Evolutionary conservation across 148 eudicot genomes (phyloP).

Genomic region (Arctostaphylos glauca): DNA sequence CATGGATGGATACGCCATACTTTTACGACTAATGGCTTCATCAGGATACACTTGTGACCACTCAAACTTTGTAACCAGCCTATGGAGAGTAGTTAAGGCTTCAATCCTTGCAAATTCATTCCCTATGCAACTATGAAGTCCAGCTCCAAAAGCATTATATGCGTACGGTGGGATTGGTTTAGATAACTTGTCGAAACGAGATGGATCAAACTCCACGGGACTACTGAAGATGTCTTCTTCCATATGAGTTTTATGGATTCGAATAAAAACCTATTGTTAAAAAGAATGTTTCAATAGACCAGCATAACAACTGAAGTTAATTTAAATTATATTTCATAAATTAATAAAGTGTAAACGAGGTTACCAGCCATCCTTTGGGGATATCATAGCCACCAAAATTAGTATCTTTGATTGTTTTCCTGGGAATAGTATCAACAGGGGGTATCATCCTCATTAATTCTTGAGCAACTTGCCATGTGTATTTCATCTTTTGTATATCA

Average conservation of each 20-base stretch:
- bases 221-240: conserved; percentile 6
- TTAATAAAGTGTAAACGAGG: not conserved
- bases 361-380: conserved; percentile 29
- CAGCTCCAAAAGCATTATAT: conserved; percentile 19
- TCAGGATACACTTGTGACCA: conserved; percentile 16
- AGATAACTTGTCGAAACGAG: conserved; percentile 10
- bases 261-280: too few relatives aligned
- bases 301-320: not conserved
- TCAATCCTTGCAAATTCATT: conserved; percentile 25
- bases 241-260: too few relatives aligned
- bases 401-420: conserved; percentile 15
- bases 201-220: conserved; percentile 17
- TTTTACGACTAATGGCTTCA: conserved; percentile 10
- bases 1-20: conserved; percentile 20
- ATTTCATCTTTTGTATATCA: conserved; percentile 26
- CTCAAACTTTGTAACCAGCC: conserved; percentile 12
- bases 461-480: conserved; percentile 29
- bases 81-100: conserved; percentile 9
- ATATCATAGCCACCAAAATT: conserved; percentile 21
- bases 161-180: conserved; percentile 20
- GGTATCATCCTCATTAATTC: conserved; percentile 28
- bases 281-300: too few relatives aligned
- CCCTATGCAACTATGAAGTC: conserved; percentile 19
- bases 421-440: conserved; percentile 13
- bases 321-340: not conserved